These are phyloP conservation scores for Spathaspora hagerdaliae DNA, from an alignment of 805 yeast species.

Conservation along the genomic window DNA sequence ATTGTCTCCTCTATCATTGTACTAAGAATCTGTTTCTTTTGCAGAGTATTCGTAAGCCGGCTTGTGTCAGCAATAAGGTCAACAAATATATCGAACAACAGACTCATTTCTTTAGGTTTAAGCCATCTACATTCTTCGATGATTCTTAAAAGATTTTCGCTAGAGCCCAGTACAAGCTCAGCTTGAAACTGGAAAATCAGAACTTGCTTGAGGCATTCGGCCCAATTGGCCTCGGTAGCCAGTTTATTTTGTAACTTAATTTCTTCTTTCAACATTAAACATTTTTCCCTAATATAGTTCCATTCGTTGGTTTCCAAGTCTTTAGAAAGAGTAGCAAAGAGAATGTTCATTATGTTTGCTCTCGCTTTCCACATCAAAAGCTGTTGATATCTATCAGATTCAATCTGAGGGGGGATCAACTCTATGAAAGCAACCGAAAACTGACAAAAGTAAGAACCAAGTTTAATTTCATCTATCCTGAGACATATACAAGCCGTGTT, in stretches of 20 bases:
- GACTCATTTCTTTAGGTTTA: background rate
- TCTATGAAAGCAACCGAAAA: background rate
- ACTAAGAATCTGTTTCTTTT: background rate
- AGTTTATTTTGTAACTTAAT: background rate
- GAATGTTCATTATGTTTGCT: background rate
- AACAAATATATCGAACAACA: background rate
- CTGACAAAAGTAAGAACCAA: slow-evolving; percentile 1
- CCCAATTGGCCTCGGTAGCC: background rate
- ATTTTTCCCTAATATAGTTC: background rate
- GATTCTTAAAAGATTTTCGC: background rate
- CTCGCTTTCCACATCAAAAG: slow-evolving; percentile 2
- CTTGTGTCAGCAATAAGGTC: background rate
- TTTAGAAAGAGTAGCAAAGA: background rate
- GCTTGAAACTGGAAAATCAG: slow-evolving; percentile 3
- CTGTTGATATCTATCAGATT: background rate
- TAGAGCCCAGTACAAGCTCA: slow-evolving; percentile 2
- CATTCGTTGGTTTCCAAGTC: background rate
- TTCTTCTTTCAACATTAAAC: background rate
- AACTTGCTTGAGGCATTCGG: background rate
- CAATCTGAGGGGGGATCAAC: background rate
- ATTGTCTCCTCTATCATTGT: background rate
- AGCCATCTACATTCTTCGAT: background rate
- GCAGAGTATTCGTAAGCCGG: background rate
- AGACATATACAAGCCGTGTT: slow-evolving; percentile 1
- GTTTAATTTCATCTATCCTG: background rate